Evolutionary conservation across 192 early-diverging fungal species (phyloP).

Genomic region (Entomortierella lignicola): DNA sequence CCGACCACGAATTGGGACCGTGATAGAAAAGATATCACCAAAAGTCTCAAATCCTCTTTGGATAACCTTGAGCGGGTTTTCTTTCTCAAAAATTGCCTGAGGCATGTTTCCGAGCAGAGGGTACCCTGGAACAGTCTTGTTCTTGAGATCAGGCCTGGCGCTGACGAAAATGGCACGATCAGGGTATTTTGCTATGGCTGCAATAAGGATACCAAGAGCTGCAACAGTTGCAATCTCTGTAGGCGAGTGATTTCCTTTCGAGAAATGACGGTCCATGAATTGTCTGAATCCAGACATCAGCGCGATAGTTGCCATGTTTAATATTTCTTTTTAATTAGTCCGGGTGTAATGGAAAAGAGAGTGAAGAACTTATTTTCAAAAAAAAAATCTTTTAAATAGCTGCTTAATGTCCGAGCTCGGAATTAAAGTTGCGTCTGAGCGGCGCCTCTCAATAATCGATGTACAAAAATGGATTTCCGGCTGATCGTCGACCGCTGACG

Average conservation of each 20-base stretch:
- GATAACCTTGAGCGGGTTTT: not conserved
- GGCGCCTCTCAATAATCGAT: no score
- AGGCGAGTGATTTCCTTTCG: slow-evolving; percentile 6
- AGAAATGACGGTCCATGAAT: not conserved
- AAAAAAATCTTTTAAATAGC: no score
- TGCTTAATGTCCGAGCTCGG: no score
- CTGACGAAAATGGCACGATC: slow-evolving; percentile 23
- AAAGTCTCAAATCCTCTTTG: not conserved
- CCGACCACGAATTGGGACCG: slow-evolving; percentile 37
- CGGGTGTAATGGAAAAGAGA: slow-evolving; percentile 6
- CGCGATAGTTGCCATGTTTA: slow-evolving; percentile 5
- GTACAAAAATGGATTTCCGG: no score
- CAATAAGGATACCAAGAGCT: slow-evolving; percentile 7
- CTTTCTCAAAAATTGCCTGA: not conserved
- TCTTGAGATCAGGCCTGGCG: slow-evolving; percentile 29
- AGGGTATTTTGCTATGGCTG: slow-evolving; percentile 39
- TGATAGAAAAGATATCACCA: slow-evolving; percentile 16
- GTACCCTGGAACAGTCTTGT: slow-evolving; percentile 8
- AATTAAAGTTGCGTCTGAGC: no score
- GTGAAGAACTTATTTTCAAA: not conserved
- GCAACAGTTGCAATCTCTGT: slow-evolving; percentile 22
- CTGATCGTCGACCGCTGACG: no score
- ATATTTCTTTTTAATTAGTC: no score
- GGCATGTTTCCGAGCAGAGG: slow-evolving; percentile 37
- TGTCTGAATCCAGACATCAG: slow-evolving; percentile 1